Evolutionary conservation across 495 filamentous ascomycete genomes (phyloP).

Genomic region (Penicillium waksmanii): DNA sequence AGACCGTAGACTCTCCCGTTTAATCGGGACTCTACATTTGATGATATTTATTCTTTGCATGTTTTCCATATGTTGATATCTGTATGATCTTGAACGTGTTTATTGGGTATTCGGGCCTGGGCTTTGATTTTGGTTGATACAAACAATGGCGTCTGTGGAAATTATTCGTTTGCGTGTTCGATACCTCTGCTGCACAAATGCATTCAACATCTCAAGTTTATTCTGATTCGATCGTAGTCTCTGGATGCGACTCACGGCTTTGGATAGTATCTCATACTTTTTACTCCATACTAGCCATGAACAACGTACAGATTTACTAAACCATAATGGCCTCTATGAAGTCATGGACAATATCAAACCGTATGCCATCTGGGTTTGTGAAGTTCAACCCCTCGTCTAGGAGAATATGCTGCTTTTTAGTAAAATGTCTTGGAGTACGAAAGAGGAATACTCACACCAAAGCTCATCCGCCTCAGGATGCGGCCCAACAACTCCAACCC

Average conservation of each 20-base stretch:
- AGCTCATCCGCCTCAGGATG: not conserved
- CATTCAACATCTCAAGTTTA: conserved; percentile 6
- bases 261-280: no score
- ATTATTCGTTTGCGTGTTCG: conserved; percentile 11
- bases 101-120: not conserved
- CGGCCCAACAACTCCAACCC: not conserved
- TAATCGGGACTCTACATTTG: conserved; percentile 13
- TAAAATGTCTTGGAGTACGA: not conserved
- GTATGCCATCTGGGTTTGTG: no score
- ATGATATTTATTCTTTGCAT: not conserved
- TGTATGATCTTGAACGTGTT: not conserved
- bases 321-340: no score
- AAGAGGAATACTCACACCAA: not conserved
- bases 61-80: not conserved
- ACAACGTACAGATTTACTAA: no score
- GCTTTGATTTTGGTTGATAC: conserved; percentile 8
- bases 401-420: no score
- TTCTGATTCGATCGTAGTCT: not conserved
- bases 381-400: no score
- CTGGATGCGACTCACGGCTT: no score
- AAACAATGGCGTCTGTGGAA: not conserved
- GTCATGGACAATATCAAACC: no score
- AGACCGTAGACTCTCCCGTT: conserved; percentile 46
- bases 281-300: no score
- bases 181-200: conserved; percentile 23